Evolutionary conservation across 495 filamentous ascomycete species (phyloP), one percentile per base, ranked within the genome.

Genomic region (Podospora fimiseda): DNA sequence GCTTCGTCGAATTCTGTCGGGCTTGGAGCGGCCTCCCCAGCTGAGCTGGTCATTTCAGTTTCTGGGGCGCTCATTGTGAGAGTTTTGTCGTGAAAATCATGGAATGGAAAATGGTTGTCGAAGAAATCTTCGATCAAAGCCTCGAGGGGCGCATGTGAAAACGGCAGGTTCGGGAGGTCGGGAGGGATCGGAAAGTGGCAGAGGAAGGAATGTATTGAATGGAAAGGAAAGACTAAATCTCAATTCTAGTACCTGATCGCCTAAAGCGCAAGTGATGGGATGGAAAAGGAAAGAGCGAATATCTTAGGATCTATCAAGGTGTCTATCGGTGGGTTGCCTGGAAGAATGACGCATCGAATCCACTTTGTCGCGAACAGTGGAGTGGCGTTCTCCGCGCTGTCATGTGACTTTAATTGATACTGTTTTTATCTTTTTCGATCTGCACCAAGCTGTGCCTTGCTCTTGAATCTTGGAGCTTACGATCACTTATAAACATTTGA

Each of bases 1-100:
- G 80, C 78, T 62, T 89, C 87, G 48, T 80, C 62, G 36, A 61
- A 44, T 16, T 56, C 45, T 2, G 18, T 13, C 9, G 52, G 41
- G 18, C 18, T 23, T 19, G 46, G 41, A n/a, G 6, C 18, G 22
- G 22, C 19, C 42, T 19, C n/a, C 19, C 49, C 43, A 0, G 9
- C 8, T 3, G 21, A 8, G 14, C 24, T 5, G 9, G 43, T 14
- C 18, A 14, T 6, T 9, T 44, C 42, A 5, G 27, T 5, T 33
- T 33, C 27, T 33, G 27, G 6, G 27, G 6, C 11, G 27, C 27
- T 33, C 6, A 5, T 33, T 11, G 11, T 33, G 27, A 33, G 27
- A 33, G 27, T 33, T 33, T 33, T 33, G 27, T 33, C 11, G 27
- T n/a, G 38, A 42, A n/a, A 13, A 41, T 21, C 11, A 23, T 43